These are phyloP conservation scores for Boletus reticulatus DNA, from an alignment of 768 basidiomycete genomes.

Conservation along the genomic window DNA sequence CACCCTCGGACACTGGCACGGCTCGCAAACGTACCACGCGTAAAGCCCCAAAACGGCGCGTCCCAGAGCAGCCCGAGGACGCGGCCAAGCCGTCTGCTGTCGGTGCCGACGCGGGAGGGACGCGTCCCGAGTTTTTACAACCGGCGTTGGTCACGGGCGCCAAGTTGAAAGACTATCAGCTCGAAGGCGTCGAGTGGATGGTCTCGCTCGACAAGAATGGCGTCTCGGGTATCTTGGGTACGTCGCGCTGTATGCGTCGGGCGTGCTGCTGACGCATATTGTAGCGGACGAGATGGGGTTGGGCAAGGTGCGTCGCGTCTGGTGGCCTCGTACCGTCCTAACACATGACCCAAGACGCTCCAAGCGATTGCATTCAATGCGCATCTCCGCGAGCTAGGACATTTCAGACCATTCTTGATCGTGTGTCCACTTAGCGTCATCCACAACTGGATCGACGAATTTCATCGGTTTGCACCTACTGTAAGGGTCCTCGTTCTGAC, in stretches of 20 bases:
- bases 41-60: constrained; percentile 11
- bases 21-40: constrained; percentile 15
- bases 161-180: constrained; percentile 84
- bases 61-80: not conserved
- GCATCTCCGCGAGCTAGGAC: constrained; percentile 72
- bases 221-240: constrained; percentile 76
- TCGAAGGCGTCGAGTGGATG: constrained; percentile 97
- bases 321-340: not conserved
- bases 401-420: constrained; percentile 75
- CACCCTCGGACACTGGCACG: not conserved
- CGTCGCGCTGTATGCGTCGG: constrained; percentile 18
- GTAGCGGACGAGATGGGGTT: constrained; percentile 94
- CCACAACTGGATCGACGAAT: constrained; percentile 89
- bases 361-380: constrained; percentile 96
- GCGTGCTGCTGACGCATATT: constrained; percentile 5
- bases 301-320: constrained; percentile 57
- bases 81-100: constrained; percentile 13
- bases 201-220: constrained; percentile 83
- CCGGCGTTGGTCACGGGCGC: constrained; percentile 82
- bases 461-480: constrained; percentile 75
- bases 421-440: constrained; percentile 93
- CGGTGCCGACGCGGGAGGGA: not conserved
- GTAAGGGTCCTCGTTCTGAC: constrained; percentile 39
- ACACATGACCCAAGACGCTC: constrained; percentile 58
- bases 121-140: constrained; percentile 55